These are phyloP conservation scores for Pestalotiopsis sp. DNA, from an alignment of 2,329 filamentous ascomycete genomes.

Conservation along the genomic window DNA sequence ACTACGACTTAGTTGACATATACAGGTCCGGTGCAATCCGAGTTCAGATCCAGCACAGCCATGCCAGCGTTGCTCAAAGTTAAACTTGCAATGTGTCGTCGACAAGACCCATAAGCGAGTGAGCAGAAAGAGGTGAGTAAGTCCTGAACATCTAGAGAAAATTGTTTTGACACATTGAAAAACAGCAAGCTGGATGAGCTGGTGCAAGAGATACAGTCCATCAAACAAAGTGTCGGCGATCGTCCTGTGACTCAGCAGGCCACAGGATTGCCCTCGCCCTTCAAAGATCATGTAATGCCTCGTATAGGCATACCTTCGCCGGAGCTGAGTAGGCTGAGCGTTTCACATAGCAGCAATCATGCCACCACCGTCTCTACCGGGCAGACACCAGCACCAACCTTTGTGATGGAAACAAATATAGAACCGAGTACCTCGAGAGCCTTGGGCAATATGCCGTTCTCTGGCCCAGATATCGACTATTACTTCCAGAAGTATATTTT, in stretches of 20 bases:
- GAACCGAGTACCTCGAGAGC: conserved; percentile 40
- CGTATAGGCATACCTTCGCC: conserved; percentile 18
- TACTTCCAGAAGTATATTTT: conserved; percentile 52
- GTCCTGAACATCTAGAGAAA: no score
- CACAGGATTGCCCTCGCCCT: conserved; percentile 6
- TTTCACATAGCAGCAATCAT: conserved; percentile 12
- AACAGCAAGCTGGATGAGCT: conserved; percentile 56
- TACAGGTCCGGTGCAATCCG: conserved; percentile 34
- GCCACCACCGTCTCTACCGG: conserved; percentile 26
- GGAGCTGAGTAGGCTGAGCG: conserved; percentile 13
- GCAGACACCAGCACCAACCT: conserved; percentile 29
- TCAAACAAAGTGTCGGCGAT: conserved; percentile 51
- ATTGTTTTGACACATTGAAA: background rate
- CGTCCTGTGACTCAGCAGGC: background rate
- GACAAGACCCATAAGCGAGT: conserved; percentile 33
- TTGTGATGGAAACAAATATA: conserved; percentile 16
- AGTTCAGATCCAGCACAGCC: conserved; percentile 25
- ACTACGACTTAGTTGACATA: background rate
- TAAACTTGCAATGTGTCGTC: conserved; percentile 29
- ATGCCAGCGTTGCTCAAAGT: conserved; percentile 32
- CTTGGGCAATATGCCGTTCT: conserved; percentile 48
- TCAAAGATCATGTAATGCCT: conserved; percentile 19
- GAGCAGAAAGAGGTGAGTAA: conserved; percentile 31
- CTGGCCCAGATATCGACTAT: conserved; percentile 55
- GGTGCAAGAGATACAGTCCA: conserved; percentile 55